Percentiles rank a stretch among this genome's conserved stretches.
Conservation (phyloP, 768 basidiomycete genomes). For the Candolleomyces aberdarensis region DNA sequence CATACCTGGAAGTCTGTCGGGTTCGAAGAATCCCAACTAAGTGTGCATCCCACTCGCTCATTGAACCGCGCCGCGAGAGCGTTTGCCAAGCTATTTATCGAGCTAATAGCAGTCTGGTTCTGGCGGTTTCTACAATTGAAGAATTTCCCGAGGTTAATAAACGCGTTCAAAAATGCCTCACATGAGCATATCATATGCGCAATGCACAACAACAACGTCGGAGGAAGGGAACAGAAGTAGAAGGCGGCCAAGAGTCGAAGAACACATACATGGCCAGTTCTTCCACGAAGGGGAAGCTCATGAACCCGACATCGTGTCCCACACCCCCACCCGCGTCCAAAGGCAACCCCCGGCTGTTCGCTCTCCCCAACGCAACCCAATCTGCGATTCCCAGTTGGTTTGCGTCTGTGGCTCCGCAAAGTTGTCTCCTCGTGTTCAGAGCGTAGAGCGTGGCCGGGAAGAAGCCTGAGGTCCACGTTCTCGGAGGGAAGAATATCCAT, state of each 20-base stretch:
- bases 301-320: slow-evolving; percentile 70
- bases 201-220: neutral
- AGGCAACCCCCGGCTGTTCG: slow-evolving; percentile 49
- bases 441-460: slow-evolving; percentile 61
- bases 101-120: slow-evolving; percentile 53
- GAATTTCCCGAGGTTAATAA: neutral
- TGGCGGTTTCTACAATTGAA: slow-evolving; percentile 42
- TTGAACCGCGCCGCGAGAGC: slow-evolving; percentile 57
- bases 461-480: slow-evolving; percentile 70
- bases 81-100: slow-evolving; percentile 54
- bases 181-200: neutral
- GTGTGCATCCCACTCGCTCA: slow-evolving; percentile 60
- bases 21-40: slow-evolving; percentile 63
- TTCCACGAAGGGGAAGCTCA: slow-evolving; percentile 65
- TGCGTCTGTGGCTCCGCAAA: slow-evolving; percentile 40
- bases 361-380: slow-evolving; percentile 54
- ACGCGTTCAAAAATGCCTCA: neutral
- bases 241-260: neutral
- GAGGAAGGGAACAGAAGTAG: neutral
- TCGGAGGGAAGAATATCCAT: slow-evolving; percentile 52
- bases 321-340: slow-evolving; percentile 44
- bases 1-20: slow-evolving; percentile 46
- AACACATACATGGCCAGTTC: slow-evolving; percentile 54
- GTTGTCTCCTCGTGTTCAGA: slow-evolving; percentile 46
- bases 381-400: slow-evolving; percentile 41